Base-by-base conservation (phyloP, 2,329 filamentous ascomycete genomes). In the Lojkania enalia region DNA sequence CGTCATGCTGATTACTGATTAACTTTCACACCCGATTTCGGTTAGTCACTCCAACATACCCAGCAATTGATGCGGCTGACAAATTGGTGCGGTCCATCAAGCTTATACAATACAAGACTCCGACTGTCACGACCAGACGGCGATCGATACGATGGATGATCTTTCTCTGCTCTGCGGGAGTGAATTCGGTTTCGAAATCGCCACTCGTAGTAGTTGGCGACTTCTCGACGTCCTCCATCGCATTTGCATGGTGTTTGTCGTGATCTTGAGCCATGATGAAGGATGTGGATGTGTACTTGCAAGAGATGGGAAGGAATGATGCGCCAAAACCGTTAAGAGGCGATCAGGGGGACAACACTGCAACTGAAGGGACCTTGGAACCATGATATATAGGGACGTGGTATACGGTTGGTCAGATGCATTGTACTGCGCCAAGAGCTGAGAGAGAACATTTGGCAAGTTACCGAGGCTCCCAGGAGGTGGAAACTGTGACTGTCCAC, bases 61-160 rank as follows among this genome's bases (percentile, higher is more conserved):
- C 88, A 15, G 88, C 87, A 63, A 92, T 85, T 35, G 81, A 81
- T 30, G 87, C 87, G 16, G 81, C 76, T n/a, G 81, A 81, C 63
- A 91, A 71, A 67, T 92, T 92, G 2, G 86, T 89, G 21, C 88
- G 77, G 62, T 94, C 88, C 82, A 92, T 88, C 47, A 92, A 72
- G 52, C 81, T 86, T 57, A 88, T 77, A 63, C 86, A 88, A 68
- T 91, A 91, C 71, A 90, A 79, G 52, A 79, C 67, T 6, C 75
- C 75, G 1, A 76, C 66, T 0, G 73, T 76, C 15, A 72, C 55
- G 14, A 77, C 74, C n/a, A 78, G 63, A 20, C 75, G 71, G 23
- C 65, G 72, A 67, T 95, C 89, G 55, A 94, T 75, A 11, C 82
- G 81, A 44, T 78, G 76, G 31, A 90, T 82, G 58, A 94, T 88